A percentile compares a stretch with the other conserved stretches of the same genome.
Evolutionary conservation across 805 yeast species (phyloP).

Genomic region (Hanseniaspora valbyensis): DNA sequence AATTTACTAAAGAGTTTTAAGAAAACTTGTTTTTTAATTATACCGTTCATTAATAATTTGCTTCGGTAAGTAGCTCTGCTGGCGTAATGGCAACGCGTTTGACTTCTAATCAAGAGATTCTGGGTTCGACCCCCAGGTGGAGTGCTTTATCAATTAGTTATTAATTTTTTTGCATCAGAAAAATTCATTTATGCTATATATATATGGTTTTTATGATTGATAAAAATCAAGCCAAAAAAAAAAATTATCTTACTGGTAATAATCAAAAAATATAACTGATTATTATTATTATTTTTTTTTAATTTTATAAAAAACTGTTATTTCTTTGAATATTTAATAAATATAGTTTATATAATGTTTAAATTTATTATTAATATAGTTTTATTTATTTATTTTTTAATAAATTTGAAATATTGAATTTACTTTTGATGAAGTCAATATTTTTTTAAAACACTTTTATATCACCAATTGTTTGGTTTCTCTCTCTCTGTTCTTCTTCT

Average conservation of each 20-base stretch:
- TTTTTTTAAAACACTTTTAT: too few species aligned
- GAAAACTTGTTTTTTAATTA: too few species aligned
- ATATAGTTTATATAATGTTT: not conserved
- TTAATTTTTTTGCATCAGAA: not conserved
- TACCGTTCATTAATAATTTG: not conserved
- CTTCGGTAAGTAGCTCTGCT: constrained; percentile 32
- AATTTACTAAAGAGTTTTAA: too few species aligned
- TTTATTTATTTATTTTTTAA: not conserved
- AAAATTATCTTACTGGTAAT: too few species aligned
- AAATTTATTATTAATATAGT: not conserved
- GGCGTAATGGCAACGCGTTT: constrained; percentile 50
- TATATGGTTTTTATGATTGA: too few species aligned
- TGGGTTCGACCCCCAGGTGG: constrained; percentile 49
- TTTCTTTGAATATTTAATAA: not conserved
- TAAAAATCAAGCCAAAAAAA: too few species aligned
- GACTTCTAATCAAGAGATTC: constrained; percentile 47
- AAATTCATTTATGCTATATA: not conserved
- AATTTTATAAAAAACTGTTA: not conserved
- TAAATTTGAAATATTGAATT: too few species aligned
- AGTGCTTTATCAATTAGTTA: constrained; percentile 29
- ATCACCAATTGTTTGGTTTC: too few species aligned
- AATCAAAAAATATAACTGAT: too few species aligned
- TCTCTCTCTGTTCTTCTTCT: not conserved
- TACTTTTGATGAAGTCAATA: too few species aligned
- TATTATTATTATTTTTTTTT: not conserved